phyloP scores from a whole-genome alignment of 805 yeast genomes.

The Suhomyces xylopsoci region DNA sequence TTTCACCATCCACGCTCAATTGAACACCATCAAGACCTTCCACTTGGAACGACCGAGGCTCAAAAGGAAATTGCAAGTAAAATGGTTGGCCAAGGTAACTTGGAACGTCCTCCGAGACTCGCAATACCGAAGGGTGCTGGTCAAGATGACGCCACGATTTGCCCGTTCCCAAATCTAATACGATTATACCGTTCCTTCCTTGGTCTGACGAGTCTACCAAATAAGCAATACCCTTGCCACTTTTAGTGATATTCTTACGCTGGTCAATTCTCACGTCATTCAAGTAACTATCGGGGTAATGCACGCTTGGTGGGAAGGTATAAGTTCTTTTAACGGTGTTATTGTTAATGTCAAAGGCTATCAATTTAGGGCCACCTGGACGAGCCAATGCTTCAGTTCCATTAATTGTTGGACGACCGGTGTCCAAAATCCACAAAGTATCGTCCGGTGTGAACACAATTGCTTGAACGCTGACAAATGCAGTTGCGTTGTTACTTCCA shows the following conservation, averaged over 20 bases:
- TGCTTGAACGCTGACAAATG: not conserved
- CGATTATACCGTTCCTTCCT: not conserved
- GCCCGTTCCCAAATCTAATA: not conserved
- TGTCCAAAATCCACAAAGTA: conserved; percentile 1
- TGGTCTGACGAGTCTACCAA: not conserved
- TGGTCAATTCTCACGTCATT: conserved; percentile 1
- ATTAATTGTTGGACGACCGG: conserved; percentile 1
- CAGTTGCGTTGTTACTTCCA: not conserved
- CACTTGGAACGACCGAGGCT: not conserved
- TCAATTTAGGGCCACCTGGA: conserved; percentile 1
- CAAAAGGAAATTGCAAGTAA: not conserved
- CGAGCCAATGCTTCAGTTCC: conserved; percentile 1
- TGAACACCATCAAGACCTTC: conserved; percentile 2
- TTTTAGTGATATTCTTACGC: not conserved
- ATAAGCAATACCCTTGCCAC: not conserved
- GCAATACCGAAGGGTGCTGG: not conserved
- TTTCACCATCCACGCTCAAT: conserved; percentile 1
- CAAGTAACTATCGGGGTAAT: conserved; percentile 1
- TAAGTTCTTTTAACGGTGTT: not conserved
- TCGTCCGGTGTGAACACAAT: not conserved
- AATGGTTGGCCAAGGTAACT: not conserved
- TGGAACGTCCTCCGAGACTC: not conserved
- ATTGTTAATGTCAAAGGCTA: conserved; percentile 1
- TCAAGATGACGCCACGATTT: conserved; percentile 3
- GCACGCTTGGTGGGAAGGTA: not conserved